phyloP scores from a whole-genome alignment of 495 filamentous ascomycete species.

The Staphylotrichum longicolle region DNA sequence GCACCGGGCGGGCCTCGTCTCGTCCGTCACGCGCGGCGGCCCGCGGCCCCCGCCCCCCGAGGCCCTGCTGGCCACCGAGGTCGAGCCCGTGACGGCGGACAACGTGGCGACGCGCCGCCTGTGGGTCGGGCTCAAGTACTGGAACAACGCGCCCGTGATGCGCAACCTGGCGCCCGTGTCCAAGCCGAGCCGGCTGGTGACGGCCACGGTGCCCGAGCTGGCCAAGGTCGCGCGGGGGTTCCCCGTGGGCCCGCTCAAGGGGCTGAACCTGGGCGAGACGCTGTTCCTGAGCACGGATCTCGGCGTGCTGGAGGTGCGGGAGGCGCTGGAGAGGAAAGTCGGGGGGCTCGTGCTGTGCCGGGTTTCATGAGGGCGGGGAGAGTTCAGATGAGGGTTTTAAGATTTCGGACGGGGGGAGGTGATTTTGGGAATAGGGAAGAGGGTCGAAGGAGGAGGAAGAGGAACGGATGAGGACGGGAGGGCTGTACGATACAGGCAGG shows the following conservation, averaged over 20 bases:
- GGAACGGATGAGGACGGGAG: background rate
- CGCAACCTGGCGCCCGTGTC: constrained; percentile 65
- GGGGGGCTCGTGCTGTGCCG: constrained; percentile 83
- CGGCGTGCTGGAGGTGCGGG: constrained; percentile 80
- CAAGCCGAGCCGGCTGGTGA: constrained; percentile 73
- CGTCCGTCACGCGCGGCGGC: constrained; percentile 76
- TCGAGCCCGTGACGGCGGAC: constrained; percentile 66
- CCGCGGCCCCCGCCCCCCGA: constrained; percentile 60
- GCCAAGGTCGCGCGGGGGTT: constrained; percentile 64
- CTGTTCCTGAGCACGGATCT: constrained; percentile 75
- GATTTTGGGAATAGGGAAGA: background rate
- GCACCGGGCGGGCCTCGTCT: constrained; percentile 79
- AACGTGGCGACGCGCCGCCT: constrained; percentile 77
- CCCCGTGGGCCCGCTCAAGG: constrained; percentile 61
- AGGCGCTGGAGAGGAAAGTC: constrained; percentile 79
- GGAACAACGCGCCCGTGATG: constrained; percentile 80
- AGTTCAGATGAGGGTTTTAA: background rate
- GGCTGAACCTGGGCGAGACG: constrained; percentile 78
- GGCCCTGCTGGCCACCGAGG: constrained; percentile 47
- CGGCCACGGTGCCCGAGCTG: constrained; percentile 59
- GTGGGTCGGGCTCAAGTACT: constrained; percentile 95
- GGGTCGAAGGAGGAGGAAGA: background rate
- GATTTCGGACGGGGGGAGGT: background rate
- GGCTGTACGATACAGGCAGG: constrained; percentile 14
- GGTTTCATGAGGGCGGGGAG: constrained; percentile 44